Conservation (phyloP, 2,329 filamentous ascomycete genomes). For the Fusarium stilboides region DNA sequence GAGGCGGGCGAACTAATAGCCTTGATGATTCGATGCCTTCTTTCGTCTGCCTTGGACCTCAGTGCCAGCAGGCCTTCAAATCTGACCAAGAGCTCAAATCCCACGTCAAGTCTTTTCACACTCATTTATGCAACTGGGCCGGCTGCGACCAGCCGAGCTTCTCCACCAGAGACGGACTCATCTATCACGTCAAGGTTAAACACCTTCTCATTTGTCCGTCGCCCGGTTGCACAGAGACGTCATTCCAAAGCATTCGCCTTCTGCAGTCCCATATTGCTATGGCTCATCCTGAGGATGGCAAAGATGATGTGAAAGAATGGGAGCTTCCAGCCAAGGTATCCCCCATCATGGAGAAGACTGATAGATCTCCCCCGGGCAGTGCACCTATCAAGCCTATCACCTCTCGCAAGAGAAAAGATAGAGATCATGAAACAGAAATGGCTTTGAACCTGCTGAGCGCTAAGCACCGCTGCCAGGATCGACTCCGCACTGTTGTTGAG, state of each 20-base stretch:
- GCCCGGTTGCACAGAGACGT: conserved; percentile 56
- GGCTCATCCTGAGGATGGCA: conserved; percentile 51
- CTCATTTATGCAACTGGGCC: conserved; percentile 59
- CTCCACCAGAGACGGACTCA: conserved; percentile 56
- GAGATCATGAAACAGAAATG: conserved; percentile 13
- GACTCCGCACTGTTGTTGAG: conserved; percentile 55
- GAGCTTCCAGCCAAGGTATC: conserved; percentile 34
- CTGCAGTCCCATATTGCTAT: conserved; percentile 58
- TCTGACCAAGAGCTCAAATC: conserved; percentile 44
- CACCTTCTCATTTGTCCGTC: conserved; percentile 61
- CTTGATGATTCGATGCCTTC: conserved; percentile 31
- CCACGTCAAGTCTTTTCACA: conserved; percentile 50
- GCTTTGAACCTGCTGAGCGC: conserved; percentile 49
- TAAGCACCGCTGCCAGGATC: conserved; percentile 57
- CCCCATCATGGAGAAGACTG: background rate
- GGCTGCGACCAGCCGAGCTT: conserved; percentile 57
- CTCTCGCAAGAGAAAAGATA: conserved; percentile 30
- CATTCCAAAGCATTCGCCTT: conserved; percentile 54
- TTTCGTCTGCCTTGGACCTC: conserved; percentile 50
- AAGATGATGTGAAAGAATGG: conserved; percentile 48
- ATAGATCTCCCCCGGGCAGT: background rate
- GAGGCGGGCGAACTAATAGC: conserved; percentile 26
- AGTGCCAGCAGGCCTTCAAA: conserved; percentile 48
- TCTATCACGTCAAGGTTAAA: conserved; percentile 61
- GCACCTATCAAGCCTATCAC: conserved; percentile 21